Conservation (phyloP, 2,329 filamentous ascomycete species). For the Raffaelea ambrosiae region DNA sequence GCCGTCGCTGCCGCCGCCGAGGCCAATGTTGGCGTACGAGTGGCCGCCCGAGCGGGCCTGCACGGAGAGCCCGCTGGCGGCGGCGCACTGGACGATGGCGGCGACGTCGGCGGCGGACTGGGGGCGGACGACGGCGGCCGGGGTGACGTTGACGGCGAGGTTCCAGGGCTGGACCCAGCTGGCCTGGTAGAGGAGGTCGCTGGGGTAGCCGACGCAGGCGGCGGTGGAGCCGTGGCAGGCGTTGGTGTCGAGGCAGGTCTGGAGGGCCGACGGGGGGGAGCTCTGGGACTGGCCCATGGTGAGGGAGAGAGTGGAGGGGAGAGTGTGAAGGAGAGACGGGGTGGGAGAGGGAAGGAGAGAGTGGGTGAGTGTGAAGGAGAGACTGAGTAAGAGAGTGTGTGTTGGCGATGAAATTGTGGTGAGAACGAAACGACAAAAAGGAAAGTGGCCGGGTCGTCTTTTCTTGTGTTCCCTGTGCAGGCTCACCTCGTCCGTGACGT, state of each 20-base stretch:
- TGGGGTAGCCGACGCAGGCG: slow-evolving; percentile 38
- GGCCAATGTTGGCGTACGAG: slow-evolving; percentile 42
- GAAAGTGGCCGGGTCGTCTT: no score
- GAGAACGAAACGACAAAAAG: no score
- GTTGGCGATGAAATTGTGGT: no score
- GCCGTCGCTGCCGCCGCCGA: slow-evolving; percentile 31
- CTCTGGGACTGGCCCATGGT: slow-evolving; percentile 36
- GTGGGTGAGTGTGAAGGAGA: no score
- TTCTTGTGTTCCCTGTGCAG: no score
- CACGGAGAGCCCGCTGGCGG: slow-evolving; percentile 38
- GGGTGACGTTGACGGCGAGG: slow-evolving; percentile 35
- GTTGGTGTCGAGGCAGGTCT: slow-evolving; percentile 33
- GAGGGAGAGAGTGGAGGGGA: neutral
- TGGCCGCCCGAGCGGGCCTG: slow-evolving; percentile 58
- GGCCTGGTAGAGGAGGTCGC: slow-evolving; percentile 33
- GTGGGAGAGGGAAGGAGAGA: no score
- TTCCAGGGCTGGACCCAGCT: slow-evolving; percentile 47
- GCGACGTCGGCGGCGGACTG: slow-evolving; percentile 44
- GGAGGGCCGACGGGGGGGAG: slow-evolving; percentile 19
- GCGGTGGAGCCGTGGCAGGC: slow-evolving; percentile 33
- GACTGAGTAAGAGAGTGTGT: no score
- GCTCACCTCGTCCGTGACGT: no score
- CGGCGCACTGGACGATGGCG: slow-evolving; percentile 49
- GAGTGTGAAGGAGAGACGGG: no score
- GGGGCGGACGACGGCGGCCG: slow-evolving; percentile 48